Evolutionary conservation across 2,329 filamentous ascomycete species (phyloP), one percentile per base, ranked within the genome.

Genomic region (Colletotrichum sp.): DNA sequence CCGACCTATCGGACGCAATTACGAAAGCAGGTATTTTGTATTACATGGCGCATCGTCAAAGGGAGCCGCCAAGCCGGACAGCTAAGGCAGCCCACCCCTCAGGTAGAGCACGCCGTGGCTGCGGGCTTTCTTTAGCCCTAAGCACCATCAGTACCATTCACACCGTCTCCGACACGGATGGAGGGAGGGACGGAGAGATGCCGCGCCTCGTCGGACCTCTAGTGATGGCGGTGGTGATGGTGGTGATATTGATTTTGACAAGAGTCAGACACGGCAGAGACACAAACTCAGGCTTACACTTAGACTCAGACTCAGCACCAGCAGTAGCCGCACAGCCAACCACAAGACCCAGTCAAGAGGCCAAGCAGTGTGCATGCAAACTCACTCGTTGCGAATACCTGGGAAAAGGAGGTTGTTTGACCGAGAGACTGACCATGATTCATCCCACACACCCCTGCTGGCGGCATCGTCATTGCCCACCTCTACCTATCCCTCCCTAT

Each of bases 351-450:
- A 34, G 21, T 49, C 63, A 49, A 66, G 34, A 30, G 28, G 36
- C 26, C 21, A n/a, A 49, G 13, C 16, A 59, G 55, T 2, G 55
- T 1, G 55, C 26, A 59, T 59, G 30, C 60, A 36, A 34, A 64
- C 60, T 13, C 12, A 18, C 15, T 8, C 21, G 16, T 39, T 64
- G 32, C 55, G 55, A 30, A 13, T 8, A 26, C 24, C 18, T 64
- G 32, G 28, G 28, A 52, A 57, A 34, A 26, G 64, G 21, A 44
- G 63, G n/a, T 30, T 44, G 62, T 68, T 75, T 75, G 72, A 75
- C 72, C 62, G 72, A 75, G 64, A 72, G 64, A 69, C 73, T 76
- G 44, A 34, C 70, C 73, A 63, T 76, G 69, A 64, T 73, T 64
- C 49, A 73, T 52, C 34, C 64, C 73, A 76, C 64, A 32, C 73